Percentiles rank a stretch among this genome's conserved stretches.
Conservation (phyloP, 2,329 filamentous ascomycete species). For the Microdochium paspali region DNA sequence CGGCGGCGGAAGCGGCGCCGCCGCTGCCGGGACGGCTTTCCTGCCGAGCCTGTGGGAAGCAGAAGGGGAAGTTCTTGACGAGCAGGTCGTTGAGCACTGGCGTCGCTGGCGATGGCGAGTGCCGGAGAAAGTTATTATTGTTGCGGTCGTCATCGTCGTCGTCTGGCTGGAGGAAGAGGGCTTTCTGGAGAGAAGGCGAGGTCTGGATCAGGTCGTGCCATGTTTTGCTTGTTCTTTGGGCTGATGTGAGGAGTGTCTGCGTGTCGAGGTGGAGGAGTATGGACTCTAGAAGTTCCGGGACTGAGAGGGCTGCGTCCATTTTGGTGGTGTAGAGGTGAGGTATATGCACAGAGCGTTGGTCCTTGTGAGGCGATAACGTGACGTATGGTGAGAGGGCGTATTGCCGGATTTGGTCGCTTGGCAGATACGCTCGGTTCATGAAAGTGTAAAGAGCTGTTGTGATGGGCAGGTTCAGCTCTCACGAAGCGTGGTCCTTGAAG, state of each 20-base stretch:
- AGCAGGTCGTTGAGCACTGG: constrained; percentile 1
- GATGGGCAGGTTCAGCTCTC: no score
- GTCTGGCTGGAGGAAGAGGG: constrained; percentile 1
- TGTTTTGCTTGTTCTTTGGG: constrained; percentile 1
- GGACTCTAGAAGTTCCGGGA: constrained; percentile 4
- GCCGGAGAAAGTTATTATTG: no score
- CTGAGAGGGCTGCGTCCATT: constrained; percentile 1
- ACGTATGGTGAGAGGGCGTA: no score
- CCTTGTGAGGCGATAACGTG: no score
- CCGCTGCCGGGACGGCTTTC: no score
- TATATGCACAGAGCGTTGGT: no score
- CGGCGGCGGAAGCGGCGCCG: no score
- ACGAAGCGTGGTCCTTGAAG: no score
- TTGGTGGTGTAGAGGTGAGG: constrained; percentile 2
- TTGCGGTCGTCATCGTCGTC: no score
- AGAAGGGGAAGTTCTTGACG: not conserved
- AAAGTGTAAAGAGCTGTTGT: no score
- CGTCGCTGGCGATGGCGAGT: not conserved
- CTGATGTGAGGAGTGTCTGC: constrained; percentile 2
- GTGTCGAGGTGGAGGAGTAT: constrained; percentile 4
- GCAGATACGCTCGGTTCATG: no score
- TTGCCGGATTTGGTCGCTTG: no score
- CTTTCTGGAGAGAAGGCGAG: constrained; percentile 1
- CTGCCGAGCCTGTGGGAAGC: not conserved
- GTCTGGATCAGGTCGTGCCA: constrained; percentile 1